Evolutionary conservation across 371 early-diverging fungal genomes (phyloP).

Genomic region (Lichtheimia corymbifera): DNA sequence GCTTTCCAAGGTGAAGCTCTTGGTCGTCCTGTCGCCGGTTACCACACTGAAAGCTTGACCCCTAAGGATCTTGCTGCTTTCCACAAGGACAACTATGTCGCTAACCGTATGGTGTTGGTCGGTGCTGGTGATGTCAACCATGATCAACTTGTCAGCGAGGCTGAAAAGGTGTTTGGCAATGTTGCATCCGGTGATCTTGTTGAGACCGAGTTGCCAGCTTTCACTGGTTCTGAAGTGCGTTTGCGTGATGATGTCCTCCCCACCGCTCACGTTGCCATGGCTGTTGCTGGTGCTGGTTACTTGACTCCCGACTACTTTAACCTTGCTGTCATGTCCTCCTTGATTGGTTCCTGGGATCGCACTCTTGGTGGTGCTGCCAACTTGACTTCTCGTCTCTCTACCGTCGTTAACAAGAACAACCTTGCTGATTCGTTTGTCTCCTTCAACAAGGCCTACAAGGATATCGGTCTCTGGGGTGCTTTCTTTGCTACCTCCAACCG

Average conservation of each 20-base stretch:
- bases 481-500: constrained; percentile 83
- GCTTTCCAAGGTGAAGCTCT: constrained; percentile 89
- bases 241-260: constrained; percentile 88
- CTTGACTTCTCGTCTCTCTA: constrained; percentile 82
- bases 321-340: constrained; percentile 83
- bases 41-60: constrained; percentile 74
- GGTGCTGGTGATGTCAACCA: constrained; percentile 92
- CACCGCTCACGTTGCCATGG: constrained; percentile 90
- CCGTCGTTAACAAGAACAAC: constrained; percentile 72
- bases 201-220: constrained; percentile 56
- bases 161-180: constrained; percentile 84
- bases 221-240: constrained; percentile 90
- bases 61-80: constrained; percentile 79
- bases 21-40: constrained; percentile 90
- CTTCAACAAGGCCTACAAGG: constrained; percentile 94
- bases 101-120: constrained; percentile 89
- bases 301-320: constrained; percentile 89
- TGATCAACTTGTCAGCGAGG: constrained; percentile 84
- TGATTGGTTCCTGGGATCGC: constrained; percentile 93
- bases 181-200: constrained; percentile 42
- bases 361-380: constrained; percentile 79
- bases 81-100: constrained; percentile 83
- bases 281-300: constrained; percentile 91
- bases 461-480: constrained; percentile 93
- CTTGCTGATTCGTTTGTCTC: constrained; percentile 93